Evolutionary conservation across 441 rosid species (phyloP), one percentile per base, ranked within the genome.

Genomic region (Croton setiger): DNA sequence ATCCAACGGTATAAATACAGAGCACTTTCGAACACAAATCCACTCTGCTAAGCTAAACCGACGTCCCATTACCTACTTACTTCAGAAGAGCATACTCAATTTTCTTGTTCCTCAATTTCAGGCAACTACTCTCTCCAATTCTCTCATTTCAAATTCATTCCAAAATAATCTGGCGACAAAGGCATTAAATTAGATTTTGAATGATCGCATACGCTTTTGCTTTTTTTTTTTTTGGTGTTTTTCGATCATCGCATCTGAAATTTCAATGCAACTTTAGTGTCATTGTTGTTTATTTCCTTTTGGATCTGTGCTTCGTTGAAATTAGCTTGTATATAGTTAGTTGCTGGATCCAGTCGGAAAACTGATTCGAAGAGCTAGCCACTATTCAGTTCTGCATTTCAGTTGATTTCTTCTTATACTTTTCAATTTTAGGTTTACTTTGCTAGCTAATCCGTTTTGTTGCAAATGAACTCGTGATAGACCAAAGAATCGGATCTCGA

Each of bases 371-470:
- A 27, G 47, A 27, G 31, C 31, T 27, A 27, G 31, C 31, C 31
- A 27, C 31, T n/a, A n/a, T n/a, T n/a, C n/a, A n/a, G n/a, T n/a
- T n/a, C n/a, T 27, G 31, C 31, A 27, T 27, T 27, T 27, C 31
- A 27, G 31, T 27, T 27, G 31, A 27, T 27, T 27, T 27, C 31
- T 27, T 27, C 31, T 27, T 27, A 4, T 43, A 33, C 13, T 12
- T 35, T 20, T 49, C 58, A 17, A 51, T 64, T 49, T 33, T 64
- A 48, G 68, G 68, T 31, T 64, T 36, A 17, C 2, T 51, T 49
- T 47, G 7, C 15, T 5, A 27, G 31, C 12, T 41, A 47, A 64
- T 13, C 3, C 36, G 15, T 41, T 18, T 41, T 9, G 2, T 57
- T 57, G 31, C 41, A 33, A 57, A 33, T 57, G 39, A 13, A 15